These are phyloP conservation scores for Hypoxylon sp. DNA, from an alignment of 2,329 filamentous ascomycete genomes.

Conservation along the genomic window DNA sequence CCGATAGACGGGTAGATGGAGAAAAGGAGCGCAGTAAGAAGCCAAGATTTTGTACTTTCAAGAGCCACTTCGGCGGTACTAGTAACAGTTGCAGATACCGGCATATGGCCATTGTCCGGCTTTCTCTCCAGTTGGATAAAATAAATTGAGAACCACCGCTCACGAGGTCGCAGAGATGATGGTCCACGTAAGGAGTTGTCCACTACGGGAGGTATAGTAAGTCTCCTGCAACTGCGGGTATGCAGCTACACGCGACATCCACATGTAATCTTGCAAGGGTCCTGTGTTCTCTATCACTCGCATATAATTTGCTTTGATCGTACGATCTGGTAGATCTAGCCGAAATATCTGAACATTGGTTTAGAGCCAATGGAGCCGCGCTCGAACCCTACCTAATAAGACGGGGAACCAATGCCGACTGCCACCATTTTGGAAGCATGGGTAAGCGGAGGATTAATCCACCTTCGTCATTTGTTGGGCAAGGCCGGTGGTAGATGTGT, in stretches of 20 bases:
- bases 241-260: conserved; percentile 27
- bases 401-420: conserved; percentile 33
- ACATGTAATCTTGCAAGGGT: conserved; percentile 25
- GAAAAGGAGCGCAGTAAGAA: conserved; percentile 7
- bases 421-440: conserved; percentile 17
- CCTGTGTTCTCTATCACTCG: conserved; percentile 36
- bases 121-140: conserved; percentile 13
- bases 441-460: conserved; percentile 27
- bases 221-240: conserved; percentile 36
- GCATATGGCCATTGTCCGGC: conserved; percentile 31
- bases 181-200: conserved; percentile 21
- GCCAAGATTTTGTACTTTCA: conserved; percentile 12
- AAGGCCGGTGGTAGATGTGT: conserved; percentile 8
- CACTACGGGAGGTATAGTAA: conserved; percentile 35
- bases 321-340: conserved; percentile 45
- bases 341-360: conserved; percentile 29
- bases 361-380: conserved; percentile 33
- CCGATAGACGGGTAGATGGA: conserved; percentile 23
- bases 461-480: conserved; percentile 20
- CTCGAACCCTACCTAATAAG: conserved; percentile 37
- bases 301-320: conserved; percentile 35
- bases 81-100: conserved; percentile 19
- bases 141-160: conserved; percentile 19
- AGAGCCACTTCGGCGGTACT: conserved; percentile 5
- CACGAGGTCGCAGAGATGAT: conserved; percentile 25